Evolutionary conservation across 2,329 filamentous ascomycete genomes (phyloP).

Genomic region (Colletotrichum gigasporum): DNA sequence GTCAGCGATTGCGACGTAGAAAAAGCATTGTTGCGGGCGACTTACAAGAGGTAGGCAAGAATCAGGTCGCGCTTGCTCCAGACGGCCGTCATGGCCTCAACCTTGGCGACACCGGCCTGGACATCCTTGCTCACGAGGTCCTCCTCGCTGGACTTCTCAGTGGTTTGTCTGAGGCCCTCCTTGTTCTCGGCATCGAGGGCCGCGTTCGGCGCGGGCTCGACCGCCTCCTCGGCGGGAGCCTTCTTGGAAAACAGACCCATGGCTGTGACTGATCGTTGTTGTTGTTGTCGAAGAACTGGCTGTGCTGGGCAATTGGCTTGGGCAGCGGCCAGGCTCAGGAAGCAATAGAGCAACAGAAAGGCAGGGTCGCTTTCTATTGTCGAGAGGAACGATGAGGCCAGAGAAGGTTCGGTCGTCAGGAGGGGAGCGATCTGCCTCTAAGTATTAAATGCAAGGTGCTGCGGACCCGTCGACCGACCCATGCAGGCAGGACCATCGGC

Average conservation of each 20-base stretch:
- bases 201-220: neutral
- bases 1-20: neutral
- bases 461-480: neutral
- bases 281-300: neutral
- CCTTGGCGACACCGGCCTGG: slow-evolving; percentile 56
- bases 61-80: slow-evolving; percentile 52
- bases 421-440: neutral
- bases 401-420: no score
- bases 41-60: slow-evolving; percentile 54
- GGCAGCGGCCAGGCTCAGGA: neutral
- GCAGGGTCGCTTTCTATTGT: neutral
- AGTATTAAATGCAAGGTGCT: neutral
- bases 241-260: slow-evolving; percentile 25
- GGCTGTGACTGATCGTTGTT: neutral
- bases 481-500: slow-evolving; percentile 17
- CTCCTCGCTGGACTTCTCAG: slow-evolving; percentile 38
- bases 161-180: slow-evolving; percentile 6
- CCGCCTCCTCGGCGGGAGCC: slow-evolving; percentile 17
- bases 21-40: neutral
- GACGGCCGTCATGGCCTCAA: slow-evolving; percentile 57
- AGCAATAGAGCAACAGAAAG: neutral
- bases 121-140: slow-evolving; percentile 44
- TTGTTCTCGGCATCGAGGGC: no score
- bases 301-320: neutral
- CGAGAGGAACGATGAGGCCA: neutral